Base-by-base conservation (phyloP, 768 basidiomycete genomes). In the Epithele typhae region DNA sequence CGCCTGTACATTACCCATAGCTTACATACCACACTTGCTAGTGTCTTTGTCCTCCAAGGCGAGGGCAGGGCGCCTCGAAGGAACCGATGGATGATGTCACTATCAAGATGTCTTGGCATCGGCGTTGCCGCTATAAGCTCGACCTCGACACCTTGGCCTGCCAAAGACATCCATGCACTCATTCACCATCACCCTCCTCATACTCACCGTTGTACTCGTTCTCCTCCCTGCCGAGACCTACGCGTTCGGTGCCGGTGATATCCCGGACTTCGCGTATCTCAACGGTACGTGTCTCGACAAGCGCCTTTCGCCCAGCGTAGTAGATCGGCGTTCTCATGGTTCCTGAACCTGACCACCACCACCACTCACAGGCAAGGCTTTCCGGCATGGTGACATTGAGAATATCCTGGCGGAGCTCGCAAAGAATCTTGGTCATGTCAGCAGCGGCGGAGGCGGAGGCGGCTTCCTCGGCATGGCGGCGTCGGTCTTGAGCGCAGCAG, bases 341-440 rank as follows among this genome's bases (percentile, higher is more conserved):
- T n/a, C n/a, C n/a, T 32, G 46, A 37, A 25, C 11, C 18, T 40
- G 22, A 23, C 30, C 33, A 32, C 41, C 21, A 23, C 17, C 30
- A 4, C 19, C 23, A 23, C 34, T 21, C 40, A 21, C 54, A 78
- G 79, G 79, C 62, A 86, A 83, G 62, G 84, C 85, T 0, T 88
- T 82, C 64, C 71, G 84, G 41, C 84, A 87, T 69, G 83, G 84
- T 12, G 86, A 88, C 58, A 86, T 87, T 40, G 84, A 87, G 66
- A 77, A 78, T 57, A 73, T 83, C 51, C 73, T 87, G 22, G 73
- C 75, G 27, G 72, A 70, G n/a, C 64, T 84, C 5, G 73, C 73
- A 42, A 85, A 84, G 59, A 69, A 71, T 32, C 77, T 71, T 9
- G 77, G 78, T 14, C 66, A 68, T 45, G 66, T 64, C 23, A 69